Evolutionary conservation across 225 moss, liverwort and hornwort genomes (phyloP).

Genomic region (Neckera pumila): DNA sequence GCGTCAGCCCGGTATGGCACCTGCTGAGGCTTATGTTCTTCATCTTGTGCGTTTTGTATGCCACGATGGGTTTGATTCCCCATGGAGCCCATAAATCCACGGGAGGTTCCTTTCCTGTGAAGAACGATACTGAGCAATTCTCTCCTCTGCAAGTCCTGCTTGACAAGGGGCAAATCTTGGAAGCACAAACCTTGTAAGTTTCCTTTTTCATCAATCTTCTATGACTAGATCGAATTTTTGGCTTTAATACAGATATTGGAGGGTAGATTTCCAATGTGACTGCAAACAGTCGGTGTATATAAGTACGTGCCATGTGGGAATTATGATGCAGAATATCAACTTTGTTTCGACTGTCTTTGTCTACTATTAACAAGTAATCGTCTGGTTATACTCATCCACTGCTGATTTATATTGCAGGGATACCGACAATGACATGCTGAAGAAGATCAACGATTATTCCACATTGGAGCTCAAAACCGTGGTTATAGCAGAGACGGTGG

Average conservation of each 20-base stretch:
- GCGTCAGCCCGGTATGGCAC: slow-evolving; percentile 20
- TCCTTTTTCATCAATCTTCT: neutral
- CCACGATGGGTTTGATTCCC: slow-evolving; percentile 18
- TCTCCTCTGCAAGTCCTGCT: slow-evolving; percentile 62
- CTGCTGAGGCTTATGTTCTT: slow-evolving; percentile 36
- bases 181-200: slow-evolving; percentile 20
- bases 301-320: neutral
- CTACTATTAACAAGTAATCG: neutral
- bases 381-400: neutral
- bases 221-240: neutral
- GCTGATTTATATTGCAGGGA: slow-evolving; percentile 18
- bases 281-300: neutral
- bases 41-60: slow-evolving; percentile 37
- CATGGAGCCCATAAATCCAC: slow-evolving; percentile 11
- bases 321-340: neutral
- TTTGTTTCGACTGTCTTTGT: neutral
- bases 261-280: neutral
- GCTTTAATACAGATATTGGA: neutral
- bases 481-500: slow-evolving; percentile 83
- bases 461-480: slow-evolving; percentile 77
- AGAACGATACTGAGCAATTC: slow-evolving; percentile 10
- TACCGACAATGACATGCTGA: slow-evolving; percentile 41
- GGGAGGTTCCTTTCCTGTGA: neutral
- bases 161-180: slow-evolving; percentile 15
- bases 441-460: slow-evolving; percentile 50